Base-by-base conservation (phyloP, 306 rosid species). In the Corylus heterophylla region DNA sequence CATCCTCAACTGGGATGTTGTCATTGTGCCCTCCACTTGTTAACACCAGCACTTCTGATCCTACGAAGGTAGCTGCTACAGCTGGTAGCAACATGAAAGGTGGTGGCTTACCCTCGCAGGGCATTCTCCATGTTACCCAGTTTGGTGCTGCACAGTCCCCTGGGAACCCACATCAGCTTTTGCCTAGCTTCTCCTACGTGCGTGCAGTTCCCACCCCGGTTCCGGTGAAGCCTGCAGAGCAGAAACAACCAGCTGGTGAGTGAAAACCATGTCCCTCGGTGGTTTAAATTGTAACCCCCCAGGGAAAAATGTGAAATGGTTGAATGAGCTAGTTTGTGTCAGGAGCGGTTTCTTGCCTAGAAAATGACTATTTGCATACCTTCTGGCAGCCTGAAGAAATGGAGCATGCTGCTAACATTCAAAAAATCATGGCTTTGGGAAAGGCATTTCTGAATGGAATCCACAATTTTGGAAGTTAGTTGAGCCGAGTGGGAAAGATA, bases 191-290 rank as follows among this genome's bases (percentile, higher is more conserved):
- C 70, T 27, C 97, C 22, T 92, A 91, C 54, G 89, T 82, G 74
- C 96, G 87, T 74, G 73, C 98, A 48, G 87, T 86, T 72, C 89
- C 97, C 12, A 54, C 90, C 11, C 85, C 88, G 8, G 93, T 91
- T 76, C 98, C 89, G 86, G 87, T 91, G 80, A 94, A 94, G 83
- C 91, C 97, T 8, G 85, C 97, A 14, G 98, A 94, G 80, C 98
- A 92, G 83, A 94, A 94, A 82, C 97, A 92, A 83, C 98, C 97
- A 35, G 97, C 97, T 0, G 97, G 94, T 83, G 98, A 93, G 92
- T 94, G 86, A 90, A 87, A 82, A 71, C 45, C 80, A 63, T 72
- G 39, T 18, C 18, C 78, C 64, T 69, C 69, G 58, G 80, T 71
- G 54, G 66, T 77, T 73, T 67, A 74, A 45, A 58, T 78, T 74